These are phyloP conservation scores for Neodidymelliopsis sp. DNA, from an alignment of 2,329 filamentous ascomycete genomes.

Conservation along the genomic window DNA sequence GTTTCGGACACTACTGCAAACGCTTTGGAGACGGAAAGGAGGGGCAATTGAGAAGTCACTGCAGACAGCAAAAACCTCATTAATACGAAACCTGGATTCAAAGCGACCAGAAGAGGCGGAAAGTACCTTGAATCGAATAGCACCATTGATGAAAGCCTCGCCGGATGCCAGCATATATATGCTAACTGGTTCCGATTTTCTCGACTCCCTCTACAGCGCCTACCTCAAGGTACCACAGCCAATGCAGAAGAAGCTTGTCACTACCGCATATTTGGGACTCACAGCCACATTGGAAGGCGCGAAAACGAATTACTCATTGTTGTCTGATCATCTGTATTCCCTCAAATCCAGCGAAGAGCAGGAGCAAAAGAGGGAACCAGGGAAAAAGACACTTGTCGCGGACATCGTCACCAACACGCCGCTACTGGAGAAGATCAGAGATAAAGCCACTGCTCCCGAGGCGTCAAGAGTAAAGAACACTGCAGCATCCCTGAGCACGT, in stretches of 20 bases:
- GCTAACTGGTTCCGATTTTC: conserved; percentile 84
- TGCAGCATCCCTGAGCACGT: conserved; percentile 66
- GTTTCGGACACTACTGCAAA: conserved; percentile 57
- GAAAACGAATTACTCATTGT: conserved; percentile 73
- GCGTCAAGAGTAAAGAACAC: conserved; percentile 67
- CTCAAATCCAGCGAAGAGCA: conserved; percentile 75
- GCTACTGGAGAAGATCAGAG: conserved; percentile 69
- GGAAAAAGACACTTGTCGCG: conserved; percentile 70
- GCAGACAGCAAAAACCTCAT: conserved; percentile 65
- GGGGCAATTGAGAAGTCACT: conserved; percentile 63
- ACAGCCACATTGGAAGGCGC: conserved; percentile 71
- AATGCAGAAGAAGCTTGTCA: conserved; percentile 72
- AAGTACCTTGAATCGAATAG: conserved; percentile 64
- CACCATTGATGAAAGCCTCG: conserved; percentile 69
- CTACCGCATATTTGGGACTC: conserved; percentile 78
- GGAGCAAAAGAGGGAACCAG: conserved; percentile 55
- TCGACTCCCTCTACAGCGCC: conserved; percentile 75
- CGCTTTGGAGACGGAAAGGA: conserved; percentile 62
- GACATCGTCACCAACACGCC: conserved; percentile 84
- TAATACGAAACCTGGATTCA: conserved; percentile 70
- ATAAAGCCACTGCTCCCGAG: conserved; percentile 59
- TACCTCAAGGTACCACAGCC: conserved; percentile 69
- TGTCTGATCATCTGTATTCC: conserved; percentile 84
- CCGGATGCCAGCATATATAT: conserved; percentile 67
- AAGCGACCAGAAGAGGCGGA: conserved; percentile 66